A percentile compares a stretch with the other conserved stretches of the same genome.
These are phyloP conservation scores for Escallonia rubra DNA, from an alignment of 129 eudicot genomes.

Conservation along the genomic window DNA sequence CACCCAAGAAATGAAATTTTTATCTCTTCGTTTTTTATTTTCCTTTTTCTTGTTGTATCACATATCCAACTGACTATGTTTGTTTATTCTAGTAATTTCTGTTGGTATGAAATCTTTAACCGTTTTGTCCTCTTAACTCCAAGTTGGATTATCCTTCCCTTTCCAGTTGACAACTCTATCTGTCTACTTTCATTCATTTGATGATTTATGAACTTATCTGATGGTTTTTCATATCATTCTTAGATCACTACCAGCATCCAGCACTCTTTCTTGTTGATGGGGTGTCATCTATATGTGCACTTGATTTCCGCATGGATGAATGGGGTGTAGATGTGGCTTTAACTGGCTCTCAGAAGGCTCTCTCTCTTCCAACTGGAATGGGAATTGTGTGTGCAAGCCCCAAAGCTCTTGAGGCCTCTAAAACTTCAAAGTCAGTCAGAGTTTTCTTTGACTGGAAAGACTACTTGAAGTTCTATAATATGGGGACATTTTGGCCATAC, in stretches of 20 bases:
- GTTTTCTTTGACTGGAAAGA: constrained; percentile 98
- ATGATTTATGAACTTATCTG: too few species aligned
- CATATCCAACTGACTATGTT: too few species aligned
- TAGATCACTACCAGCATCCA: constrained; percentile 96
- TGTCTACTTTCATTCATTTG: not conserved
- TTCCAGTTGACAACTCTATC: not conserved
- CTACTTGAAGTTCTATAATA: constrained; percentile 88
- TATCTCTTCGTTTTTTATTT: too few species aligned
- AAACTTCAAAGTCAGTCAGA: constrained; percentile 81
- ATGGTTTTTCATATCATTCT: not conserved
- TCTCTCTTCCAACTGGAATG: constrained; percentile 94
- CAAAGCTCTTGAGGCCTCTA: constrained; percentile 80
- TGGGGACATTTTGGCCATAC: constrained; percentile 98
- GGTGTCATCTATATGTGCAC: constrained; percentile 94
- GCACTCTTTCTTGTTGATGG: constrained; percentile 93
- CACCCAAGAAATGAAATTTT: too few species aligned
- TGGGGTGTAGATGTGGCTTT: constrained; percentile 98
- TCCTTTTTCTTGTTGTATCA: too few species aligned
- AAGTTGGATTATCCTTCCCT: too few species aligned
- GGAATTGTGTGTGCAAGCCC: constrained; percentile 98
- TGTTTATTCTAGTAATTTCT: too few species aligned
- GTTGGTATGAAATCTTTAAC: too few species aligned
- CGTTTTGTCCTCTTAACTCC: too few species aligned
- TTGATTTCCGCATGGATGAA: constrained; percentile 99
- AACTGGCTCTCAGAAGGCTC: constrained; percentile 98